These are phyloP conservation scores for Ceratocystis papillata DNA, from an alignment of 2,329 filamentous ascomycete species.

Conservation along the genomic window DNA sequence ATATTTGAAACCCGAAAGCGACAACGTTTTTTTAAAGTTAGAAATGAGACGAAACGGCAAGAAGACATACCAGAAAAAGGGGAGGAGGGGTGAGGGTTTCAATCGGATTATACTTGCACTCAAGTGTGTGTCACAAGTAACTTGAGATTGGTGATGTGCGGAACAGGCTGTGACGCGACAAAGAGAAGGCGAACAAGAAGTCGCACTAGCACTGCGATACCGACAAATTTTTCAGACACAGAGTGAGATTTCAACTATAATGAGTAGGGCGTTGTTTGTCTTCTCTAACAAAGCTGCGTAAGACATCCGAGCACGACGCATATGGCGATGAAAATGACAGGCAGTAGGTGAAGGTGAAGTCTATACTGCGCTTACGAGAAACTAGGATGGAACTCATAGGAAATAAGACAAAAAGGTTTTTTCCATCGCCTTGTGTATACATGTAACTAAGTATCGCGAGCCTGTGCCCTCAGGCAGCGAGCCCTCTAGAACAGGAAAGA, in stretches of 20 bases:
- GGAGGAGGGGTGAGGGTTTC: neutral
- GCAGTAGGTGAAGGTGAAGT: neutral
- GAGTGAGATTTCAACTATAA: neutral
- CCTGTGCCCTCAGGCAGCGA: conserved; percentile 2
- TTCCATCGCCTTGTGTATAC: neutral
- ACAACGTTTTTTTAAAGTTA: neutral
- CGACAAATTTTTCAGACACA: neutral
- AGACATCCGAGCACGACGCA: neutral
- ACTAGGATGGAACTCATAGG: neutral
- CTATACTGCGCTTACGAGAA: neutral
- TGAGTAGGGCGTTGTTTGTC: neutral
- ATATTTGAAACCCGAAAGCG: neutral
- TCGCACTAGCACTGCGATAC: neutral
- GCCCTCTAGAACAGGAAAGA: neutral
- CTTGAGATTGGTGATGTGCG: neutral
- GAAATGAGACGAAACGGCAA: neutral
- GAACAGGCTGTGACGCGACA: neutral
- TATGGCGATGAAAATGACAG: neutral
- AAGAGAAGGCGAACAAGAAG: neutral
- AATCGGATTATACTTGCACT: neutral
- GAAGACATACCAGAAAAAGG: neutral
- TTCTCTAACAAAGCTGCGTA: neutral
- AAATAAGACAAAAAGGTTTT: neutral
- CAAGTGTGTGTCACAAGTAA: neutral
- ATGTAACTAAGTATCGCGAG: neutral